Percentiles rank a stretch among this genome's conserved stretches.
Conservation (phyloP, 1,284 basidiomycete genomes). For the Ganoderma lingzhi region DNA sequence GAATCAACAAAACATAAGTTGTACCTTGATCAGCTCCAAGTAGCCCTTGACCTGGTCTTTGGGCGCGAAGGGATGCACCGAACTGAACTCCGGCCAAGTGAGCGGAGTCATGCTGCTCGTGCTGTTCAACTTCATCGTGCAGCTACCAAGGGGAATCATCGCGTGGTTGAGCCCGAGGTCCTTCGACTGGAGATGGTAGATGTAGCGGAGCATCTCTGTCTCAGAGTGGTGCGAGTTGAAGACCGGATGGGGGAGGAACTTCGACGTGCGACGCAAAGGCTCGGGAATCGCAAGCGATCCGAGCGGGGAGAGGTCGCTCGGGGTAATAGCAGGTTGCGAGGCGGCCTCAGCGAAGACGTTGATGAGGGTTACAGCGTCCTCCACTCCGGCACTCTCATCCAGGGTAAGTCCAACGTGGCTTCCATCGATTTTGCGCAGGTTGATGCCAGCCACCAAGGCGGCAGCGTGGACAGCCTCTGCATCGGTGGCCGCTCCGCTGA, state of each 20-base stretch:
- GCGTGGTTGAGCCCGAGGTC: constrained; percentile 95
- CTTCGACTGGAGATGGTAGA: constrained; percentile 93
- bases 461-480: constrained; percentile 77
- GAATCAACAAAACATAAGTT: background rate
- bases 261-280: constrained; percentile 73
- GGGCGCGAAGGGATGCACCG: constrained; percentile 94
- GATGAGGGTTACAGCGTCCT: constrained; percentile 80
- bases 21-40: constrained; percentile 77
- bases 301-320: constrained; percentile 53
- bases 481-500: constrained; percentile 63
- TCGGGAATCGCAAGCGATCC: constrained; percentile 57
- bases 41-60: constrained; percentile 93
- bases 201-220: constrained; percentile 97
- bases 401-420: constrained; percentile 88
- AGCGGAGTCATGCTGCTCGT: constrained; percentile 97
- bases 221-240: constrained; percentile 98
- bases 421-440: constrained; percentile 85
- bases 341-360: constrained; percentile 82
- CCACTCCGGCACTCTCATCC: constrained; percentile 88
- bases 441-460: constrained; percentile 77
- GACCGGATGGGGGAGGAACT: constrained; percentile 87
- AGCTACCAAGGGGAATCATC: constrained; percentile 97
- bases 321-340: constrained; percentile 50
- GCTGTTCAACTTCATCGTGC: constrained; percentile 97
- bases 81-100: constrained; percentile 92